phyloP scores from a whole-genome alignment of 2,329 filamentous ascomycete genomes.

The Albophoma yamanashiensis region DNA sequence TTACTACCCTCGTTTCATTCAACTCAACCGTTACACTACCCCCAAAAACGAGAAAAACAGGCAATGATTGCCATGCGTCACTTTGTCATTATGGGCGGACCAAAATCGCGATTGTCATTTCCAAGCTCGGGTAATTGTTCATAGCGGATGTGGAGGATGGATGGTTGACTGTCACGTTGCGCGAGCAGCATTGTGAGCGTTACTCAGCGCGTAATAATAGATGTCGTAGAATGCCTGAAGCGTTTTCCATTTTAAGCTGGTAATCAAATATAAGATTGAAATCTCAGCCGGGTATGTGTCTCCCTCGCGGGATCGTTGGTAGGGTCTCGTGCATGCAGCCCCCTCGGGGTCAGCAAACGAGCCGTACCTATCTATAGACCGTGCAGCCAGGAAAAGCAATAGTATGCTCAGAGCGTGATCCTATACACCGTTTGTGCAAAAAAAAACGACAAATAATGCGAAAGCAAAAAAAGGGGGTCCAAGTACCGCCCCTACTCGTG shows the following conservation, averaged over 20 bases:
- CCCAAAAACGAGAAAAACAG: background rate
- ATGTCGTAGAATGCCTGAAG: background rate
- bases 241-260: background rate
- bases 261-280: background rate
- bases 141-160: background rate
- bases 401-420: background rate
- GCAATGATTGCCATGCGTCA: too few relatives aligned
- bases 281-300: background rate
- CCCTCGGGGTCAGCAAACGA: background rate
- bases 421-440: background rate
- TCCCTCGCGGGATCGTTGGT: background rate
- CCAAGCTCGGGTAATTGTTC: background rate
- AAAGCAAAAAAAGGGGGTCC: background rate
- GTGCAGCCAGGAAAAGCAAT: background rate
- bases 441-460: background rate
- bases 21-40: background rate
- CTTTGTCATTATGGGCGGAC: background rate
- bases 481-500: background rate
- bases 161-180: background rate
- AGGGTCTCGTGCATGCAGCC: background rate
- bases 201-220: background rate
- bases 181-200: background rate
- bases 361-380: background rate
- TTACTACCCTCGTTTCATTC: background rate
- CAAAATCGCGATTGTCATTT: background rate